Percentiles rank a stretch among this genome's conserved stretches.
phyloP scores from a whole-genome alignment of 345 rosid species.

The Linum usitatissimum region DNA sequence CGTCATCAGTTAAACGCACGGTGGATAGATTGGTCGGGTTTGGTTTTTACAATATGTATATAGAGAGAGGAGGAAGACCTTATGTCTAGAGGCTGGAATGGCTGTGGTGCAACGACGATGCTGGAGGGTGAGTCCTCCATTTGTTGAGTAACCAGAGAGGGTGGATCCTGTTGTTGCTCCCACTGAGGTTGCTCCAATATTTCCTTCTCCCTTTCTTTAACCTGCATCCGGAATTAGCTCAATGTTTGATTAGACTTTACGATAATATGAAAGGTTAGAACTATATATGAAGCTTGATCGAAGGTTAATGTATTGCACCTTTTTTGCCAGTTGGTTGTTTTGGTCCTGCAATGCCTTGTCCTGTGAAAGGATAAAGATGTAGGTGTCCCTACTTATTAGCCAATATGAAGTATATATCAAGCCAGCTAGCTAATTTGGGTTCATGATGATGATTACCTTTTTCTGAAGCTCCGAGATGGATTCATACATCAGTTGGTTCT shows the following conservation, averaged over 20 bases:
- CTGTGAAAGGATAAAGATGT: background rate
- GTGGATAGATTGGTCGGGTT: background rate
- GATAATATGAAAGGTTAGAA: background rate
- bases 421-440: background rate
- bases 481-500: constrained; percentile 7
- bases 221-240: background rate
- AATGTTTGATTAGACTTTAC: background rate
- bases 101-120: background rate
- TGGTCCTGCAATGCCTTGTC: constrained; percentile 4
- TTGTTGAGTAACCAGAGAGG: background rate
- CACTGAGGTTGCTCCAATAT: background rate
- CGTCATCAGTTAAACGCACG: background rate
- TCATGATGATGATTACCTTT: background rate
- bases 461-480: constrained; percentile 4
- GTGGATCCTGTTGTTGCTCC: background rate
- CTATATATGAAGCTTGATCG: background rate
- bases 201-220: constrained; percentile 1
- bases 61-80: background rate
- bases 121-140: background rate
- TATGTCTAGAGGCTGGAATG: background rate
- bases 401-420: too few relatives aligned
- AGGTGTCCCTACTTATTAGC: background rate
- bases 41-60: background rate
- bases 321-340: constrained; percentile 2
- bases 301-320: background rate